phyloP scores from a whole-genome alignment of 2,329 filamentous ascomycete species.

The Chaetomium olivaceum region DNA sequence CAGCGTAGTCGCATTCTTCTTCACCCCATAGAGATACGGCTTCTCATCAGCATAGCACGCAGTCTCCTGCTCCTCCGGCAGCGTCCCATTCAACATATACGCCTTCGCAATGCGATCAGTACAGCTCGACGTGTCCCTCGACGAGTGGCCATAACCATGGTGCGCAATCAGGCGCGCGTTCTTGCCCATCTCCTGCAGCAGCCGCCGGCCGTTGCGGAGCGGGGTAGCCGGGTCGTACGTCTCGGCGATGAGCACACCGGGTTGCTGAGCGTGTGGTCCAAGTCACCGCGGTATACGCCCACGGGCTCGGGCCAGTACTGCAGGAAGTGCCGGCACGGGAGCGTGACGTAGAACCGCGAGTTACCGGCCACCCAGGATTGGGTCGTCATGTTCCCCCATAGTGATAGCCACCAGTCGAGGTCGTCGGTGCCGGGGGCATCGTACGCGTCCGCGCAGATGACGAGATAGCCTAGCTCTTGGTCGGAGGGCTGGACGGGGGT shows the following conservation, averaged over 20 bases:
- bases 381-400: slow-evolving; percentile 51
- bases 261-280: slow-evolving; percentile 46
- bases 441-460: slow-evolving; percentile 50
- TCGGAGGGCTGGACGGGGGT: slow-evolving; percentile 38
- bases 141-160: slow-evolving; percentile 53
- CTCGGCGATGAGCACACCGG: slow-evolving; percentile 52
- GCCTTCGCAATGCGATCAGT: slow-evolving; percentile 45
- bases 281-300: slow-evolving; percentile 49
- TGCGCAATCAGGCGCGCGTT: slow-evolving; percentile 52
- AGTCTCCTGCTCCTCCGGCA: slow-evolving; percentile 47
- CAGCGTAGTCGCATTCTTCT: slow-evolving; percentile 15
- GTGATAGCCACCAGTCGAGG: slow-evolving; percentile 47
- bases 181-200: slow-evolving; percentile 48
- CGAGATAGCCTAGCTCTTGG: slow-evolving; percentile 44
- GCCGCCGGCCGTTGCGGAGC: slow-evolving; percentile 48
- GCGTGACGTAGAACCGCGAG: slow-evolving; percentile 45
- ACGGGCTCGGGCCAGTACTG: slow-evolving; percentile 48
- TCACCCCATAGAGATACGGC: slow-evolving; percentile 47
- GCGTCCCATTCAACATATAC: slow-evolving; percentile 44
- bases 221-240: slow-evolving; percentile 54
- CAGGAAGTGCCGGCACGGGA: slow-evolving; percentile 50
- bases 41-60: slow-evolving; percentile 51
- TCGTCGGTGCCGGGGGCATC: slow-evolving; percentile 45
- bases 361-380: slow-evolving; percentile 51
- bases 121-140: slow-evolving; percentile 47